Evolutionary conservation across 805 yeast genomes (phyloP).

Genomic region (Yarrowia divulgata): DNA sequence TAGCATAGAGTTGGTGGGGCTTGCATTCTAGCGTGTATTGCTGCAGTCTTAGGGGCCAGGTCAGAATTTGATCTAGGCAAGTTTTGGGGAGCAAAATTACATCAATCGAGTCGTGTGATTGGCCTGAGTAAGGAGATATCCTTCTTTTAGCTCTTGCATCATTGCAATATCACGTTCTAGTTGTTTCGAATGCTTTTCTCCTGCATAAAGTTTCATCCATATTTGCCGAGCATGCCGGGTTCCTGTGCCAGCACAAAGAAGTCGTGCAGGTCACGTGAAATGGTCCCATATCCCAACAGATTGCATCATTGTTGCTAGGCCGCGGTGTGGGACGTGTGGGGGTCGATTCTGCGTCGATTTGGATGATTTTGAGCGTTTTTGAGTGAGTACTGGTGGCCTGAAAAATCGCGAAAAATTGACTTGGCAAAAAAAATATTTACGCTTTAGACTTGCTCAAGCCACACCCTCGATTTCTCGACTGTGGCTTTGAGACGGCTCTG

Average conservation of each 20-base stretch:
- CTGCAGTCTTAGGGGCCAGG: no score
- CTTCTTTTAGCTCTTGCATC: no score
- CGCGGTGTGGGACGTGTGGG: neutral
- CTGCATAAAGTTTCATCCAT: neutral
- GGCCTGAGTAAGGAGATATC: no score
- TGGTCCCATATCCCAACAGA: constrained; percentile 22
- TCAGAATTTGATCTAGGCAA: no score
- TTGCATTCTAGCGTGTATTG: neutral
- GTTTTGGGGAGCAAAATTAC: no score
- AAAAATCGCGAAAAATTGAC: neutral
- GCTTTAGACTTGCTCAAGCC: constrained; percentile 17
- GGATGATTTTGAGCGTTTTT: neutral
- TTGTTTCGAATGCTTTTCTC: no score
- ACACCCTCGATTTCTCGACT: constrained; percentile 4
- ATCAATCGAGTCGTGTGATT: no score
- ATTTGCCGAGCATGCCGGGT: constrained; percentile 9
- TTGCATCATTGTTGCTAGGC: constrained; percentile 5
- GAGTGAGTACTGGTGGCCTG: neutral
- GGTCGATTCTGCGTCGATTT: neutral
- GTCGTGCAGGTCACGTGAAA: constrained; percentile 36
- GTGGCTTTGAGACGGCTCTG: constrained; percentile 11
- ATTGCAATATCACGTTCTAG: no score
- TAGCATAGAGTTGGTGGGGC: constrained; percentile 28
- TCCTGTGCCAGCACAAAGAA: constrained; percentile 4
- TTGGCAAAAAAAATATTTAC: neutral